Evolutionary conservation across 2,329 filamentous ascomycete species (phyloP), one percentile per base, ranked within the genome.

Genomic region (Aspergillus felis): DNA sequence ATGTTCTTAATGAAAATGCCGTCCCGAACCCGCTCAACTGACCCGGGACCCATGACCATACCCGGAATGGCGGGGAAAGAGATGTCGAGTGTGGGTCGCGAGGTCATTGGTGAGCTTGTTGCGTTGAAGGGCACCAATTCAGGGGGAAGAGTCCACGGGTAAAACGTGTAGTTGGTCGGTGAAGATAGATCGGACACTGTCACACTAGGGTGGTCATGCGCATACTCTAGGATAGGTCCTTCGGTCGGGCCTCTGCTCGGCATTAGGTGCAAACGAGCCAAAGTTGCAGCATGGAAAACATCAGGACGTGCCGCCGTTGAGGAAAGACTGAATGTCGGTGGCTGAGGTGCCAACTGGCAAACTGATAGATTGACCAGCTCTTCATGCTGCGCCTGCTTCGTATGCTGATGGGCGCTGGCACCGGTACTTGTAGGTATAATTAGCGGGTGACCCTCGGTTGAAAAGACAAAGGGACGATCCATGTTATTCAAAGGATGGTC

Each of bases 361-460:
- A 81, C 82, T 58, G 84, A 81, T 22, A 79, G 62, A 27, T 64
- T 52, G 27, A 55, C 51, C 17, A 60, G 50, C 27, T 59, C 60
- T 20, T 52, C 35, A 22, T 55, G 32, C n/a, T 55, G 51, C 38
- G 55, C 24, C 22, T 52, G 50, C 17, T 58, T 55, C 24, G 58
- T 64, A 24, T 51, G 54, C 47, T 59, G 63, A 47, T 47, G 60
- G 57, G 49, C 24, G 41, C 20, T 50, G 49, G 2, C 48, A 42
- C 27, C 62, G 24, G 71, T 64, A 58, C 74, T 77, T 57, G 79
- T 81, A 12, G 92, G 92, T 53, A 99, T 88, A 46, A 97, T 82
- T 48, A 99, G 80, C 3, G 94, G 94, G 73, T 99, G 94, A 0
- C 93, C 94, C 75, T 99, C 94, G 0, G 94, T 99, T 0, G 90